These are phyloP conservation scores for Scorias spongiosa DNA, from an alignment of 2,329 filamentous ascomycete genomes.

Conservation along the genomic window DNA sequence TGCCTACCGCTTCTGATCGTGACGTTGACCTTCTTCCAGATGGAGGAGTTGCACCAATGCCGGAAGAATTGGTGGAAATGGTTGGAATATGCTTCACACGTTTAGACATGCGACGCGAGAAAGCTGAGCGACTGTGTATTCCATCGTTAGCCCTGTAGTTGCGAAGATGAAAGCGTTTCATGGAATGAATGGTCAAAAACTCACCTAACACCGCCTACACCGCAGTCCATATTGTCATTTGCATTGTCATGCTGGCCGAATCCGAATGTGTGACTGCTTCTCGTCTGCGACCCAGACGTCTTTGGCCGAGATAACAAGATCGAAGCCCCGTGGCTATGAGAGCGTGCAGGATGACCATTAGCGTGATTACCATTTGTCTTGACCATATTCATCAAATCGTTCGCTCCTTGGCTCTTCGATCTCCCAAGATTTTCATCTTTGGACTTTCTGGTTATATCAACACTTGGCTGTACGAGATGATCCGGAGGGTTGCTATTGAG, in stretches of 20 bases:
- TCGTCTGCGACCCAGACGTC: conserved; percentile 4
- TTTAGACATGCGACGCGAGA: conserved; percentile 15
- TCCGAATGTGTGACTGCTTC: conserved; percentile 3
- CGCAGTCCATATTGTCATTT: conserved; percentile 1
- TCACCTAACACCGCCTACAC: background rate
- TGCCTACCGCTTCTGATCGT: no score
- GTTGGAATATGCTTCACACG: conserved; percentile 11
- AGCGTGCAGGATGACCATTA: background rate
- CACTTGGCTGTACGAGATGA: background rate
- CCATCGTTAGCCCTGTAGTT: no score
- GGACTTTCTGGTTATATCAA: background rate
- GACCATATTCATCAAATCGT: conserved; percentile 1
- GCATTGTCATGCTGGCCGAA: conserved; percentile 1
- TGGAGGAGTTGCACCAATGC: background rate
- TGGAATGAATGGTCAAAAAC: no score
- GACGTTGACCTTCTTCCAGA: background rate
- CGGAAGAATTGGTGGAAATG: background rate
- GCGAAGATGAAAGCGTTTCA: no score
- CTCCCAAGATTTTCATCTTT: background rate
- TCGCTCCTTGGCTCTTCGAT: conserved; percentile 2
- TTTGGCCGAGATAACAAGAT: background rate
- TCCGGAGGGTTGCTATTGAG: conserved; percentile 14
- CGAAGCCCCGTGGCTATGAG: background rate
- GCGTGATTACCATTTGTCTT: background rate
- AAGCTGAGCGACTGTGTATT: conserved; percentile 5